These are phyloP conservation scores for Syzygium grande DNA, from an alignment of 345 rosid genomes.

Conservation along the genomic window DNA sequence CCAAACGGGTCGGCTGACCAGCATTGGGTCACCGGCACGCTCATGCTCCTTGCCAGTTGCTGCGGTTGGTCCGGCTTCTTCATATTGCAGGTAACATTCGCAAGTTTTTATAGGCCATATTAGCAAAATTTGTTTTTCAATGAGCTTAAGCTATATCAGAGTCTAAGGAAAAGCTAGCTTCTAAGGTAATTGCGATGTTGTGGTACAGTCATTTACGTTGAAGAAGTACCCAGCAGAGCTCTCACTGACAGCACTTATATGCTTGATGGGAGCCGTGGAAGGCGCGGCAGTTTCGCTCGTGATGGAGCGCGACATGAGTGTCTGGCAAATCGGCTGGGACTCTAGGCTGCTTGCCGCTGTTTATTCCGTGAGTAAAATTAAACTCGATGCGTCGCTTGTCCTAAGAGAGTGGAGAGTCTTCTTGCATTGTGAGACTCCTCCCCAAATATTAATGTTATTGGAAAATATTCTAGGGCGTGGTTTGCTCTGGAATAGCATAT, in stretches of 20 bases:
- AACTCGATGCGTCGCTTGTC: background rate
- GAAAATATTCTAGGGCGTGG: constrained; percentile 48
- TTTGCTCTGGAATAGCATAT: constrained; percentile 85
- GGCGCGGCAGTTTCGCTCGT: constrained; percentile 42
- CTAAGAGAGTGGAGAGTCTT: background rate
- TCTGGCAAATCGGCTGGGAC: constrained; percentile 76
- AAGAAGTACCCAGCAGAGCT: constrained; percentile 90
- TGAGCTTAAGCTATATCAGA: background rate
- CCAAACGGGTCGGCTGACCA: constrained; percentile 24
- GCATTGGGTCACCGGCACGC: constrained; percentile 61
- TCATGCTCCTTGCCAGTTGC: constrained; percentile 55
- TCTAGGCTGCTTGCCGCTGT: constrained; percentile 66
- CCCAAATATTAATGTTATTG: background rate
- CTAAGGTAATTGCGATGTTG: background rate
- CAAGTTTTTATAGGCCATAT: background rate
- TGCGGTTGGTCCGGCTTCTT: constrained; percentile 70
- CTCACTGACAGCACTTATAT: constrained; percentile 63
- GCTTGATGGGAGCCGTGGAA: constrained; percentile 61
- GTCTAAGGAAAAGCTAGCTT: background rate
- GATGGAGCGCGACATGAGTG: constrained; percentile 60
- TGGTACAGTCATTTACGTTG: constrained; percentile 60
- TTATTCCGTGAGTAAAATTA: constrained; percentile 49
- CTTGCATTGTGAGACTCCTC: background rate
- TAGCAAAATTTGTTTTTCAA: background rate
- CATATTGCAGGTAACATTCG: constrained; percentile 53